Evolutionary conservation across 495 filamentous ascomycete genomes (phyloP).

Genomic region (Penicillium fimorum): DNA sequence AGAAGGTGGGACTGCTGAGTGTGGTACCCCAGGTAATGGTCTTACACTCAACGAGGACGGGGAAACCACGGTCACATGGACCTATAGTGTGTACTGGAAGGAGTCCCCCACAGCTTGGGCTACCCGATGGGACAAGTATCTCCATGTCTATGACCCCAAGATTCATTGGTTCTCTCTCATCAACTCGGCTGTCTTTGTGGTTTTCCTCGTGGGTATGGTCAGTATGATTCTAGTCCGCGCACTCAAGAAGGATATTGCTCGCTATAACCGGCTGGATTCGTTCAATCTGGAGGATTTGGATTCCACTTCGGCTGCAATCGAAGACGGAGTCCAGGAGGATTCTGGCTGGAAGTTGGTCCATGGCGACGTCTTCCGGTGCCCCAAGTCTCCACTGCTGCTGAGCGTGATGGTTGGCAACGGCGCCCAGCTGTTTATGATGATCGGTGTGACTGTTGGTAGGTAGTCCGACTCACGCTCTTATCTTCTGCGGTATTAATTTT

Average conservation of each 20-base stretch:
- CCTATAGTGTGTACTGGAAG: conserved; percentile 87
- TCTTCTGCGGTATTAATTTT: conserved; percentile 9
- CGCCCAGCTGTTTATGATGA: conserved; percentile 96
- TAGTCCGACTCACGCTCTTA: neutral
- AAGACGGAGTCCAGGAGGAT: conserved; percentile 95
- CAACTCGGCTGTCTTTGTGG: conserved; percentile 89
- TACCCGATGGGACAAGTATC: conserved; percentile 96
- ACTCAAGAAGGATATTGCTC: conserved; percentile 87
- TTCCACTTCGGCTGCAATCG: conserved; percentile 65
- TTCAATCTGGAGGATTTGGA: conserved; percentile 82
- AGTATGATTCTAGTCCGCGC: conserved; percentile 83
- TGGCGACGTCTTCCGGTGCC: conserved; percentile 93
- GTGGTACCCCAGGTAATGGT: conserved; percentile 50
- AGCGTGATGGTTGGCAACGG: conserved; percentile 91
- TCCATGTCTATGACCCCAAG: conserved; percentile 91
- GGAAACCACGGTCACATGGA: conserved; percentile 75
- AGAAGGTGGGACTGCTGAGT: conserved; percentile 58
- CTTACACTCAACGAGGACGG: conserved; percentile 63
- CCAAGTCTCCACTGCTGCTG: conserved; percentile 75
- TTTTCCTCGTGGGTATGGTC: conserved; percentile 88
- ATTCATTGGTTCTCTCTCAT: conserved; percentile 98
- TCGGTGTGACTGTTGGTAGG: conserved; percentile 78
- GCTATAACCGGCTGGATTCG: conserved; percentile 90
- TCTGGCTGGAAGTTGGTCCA: conserved; percentile 98
- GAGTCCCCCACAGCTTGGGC: conserved; percentile 82